A percentile compares a stretch with the other conserved stretches of the same genome.
phyloP scores from a whole-genome alignment of 352 stramenopile genomes.

The Phytopythium delawarense region DNA sequence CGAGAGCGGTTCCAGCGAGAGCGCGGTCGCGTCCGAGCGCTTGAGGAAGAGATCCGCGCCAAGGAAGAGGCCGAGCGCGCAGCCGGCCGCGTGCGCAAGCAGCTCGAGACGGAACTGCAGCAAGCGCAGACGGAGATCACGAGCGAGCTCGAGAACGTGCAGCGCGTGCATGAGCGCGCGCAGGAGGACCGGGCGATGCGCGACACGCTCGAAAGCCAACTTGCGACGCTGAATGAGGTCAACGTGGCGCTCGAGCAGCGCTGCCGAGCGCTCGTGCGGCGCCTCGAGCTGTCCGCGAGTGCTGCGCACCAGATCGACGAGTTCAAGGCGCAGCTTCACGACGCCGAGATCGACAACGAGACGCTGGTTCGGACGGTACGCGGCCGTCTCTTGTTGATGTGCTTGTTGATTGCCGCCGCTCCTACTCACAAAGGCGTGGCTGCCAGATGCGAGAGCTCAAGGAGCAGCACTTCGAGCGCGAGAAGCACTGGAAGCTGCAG shows the following conservation, averaged over 20 bases:
- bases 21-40: slow-evolving; percentile 42
- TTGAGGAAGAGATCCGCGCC: slow-evolving; percentile 44
- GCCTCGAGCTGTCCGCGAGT: slow-evolving; percentile 47
- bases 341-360: slow-evolving; percentile 68
- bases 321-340: slow-evolving; percentile 54
- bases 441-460: slow-evolving; percentile 71
- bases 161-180: slow-evolving; percentile 37
- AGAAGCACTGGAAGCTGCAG: slow-evolving; percentile 62
- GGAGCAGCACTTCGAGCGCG: slow-evolving; percentile 48
- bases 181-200: slow-evolving; percentile 52
- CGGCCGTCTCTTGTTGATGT: too few relatives aligned
- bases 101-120: slow-evolving; percentile 54
- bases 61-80: slow-evolving; percentile 33
- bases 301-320: slow-evolving; percentile 53
- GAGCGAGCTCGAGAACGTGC: slow-evolving; percentile 45
- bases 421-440: background rate
- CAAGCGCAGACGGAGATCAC: slow-evolving; percentile 50
- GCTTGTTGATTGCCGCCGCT: too few relatives aligned
- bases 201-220: slow-evolving; percentile 55
- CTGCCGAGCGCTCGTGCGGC: slow-evolving; percentile 57
- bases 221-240: slow-evolving; percentile 70
- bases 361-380: slow-evolving; percentile 54
- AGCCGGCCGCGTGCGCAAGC: slow-evolving; percentile 24
- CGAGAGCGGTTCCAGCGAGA: slow-evolving; percentile 52
- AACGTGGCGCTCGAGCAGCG: slow-evolving; percentile 71